Percentiles rank a stretch among this genome's conserved stretches.
phyloP scores from a whole-genome alignment of 2,329 filamentous ascomycete species.

The Blastomyces emzantsi region DNA sequence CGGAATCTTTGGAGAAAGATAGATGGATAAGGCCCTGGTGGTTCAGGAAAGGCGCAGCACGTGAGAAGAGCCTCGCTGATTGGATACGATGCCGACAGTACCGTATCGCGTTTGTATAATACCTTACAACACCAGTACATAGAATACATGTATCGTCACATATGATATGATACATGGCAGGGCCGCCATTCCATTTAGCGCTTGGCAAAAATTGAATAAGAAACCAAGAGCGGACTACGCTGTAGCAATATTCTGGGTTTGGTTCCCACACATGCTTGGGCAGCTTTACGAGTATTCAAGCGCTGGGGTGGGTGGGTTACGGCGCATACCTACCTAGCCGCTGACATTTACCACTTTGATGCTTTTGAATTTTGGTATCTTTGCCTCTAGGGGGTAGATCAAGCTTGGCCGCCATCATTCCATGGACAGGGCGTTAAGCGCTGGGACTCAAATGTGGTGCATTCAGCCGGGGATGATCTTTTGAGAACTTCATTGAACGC shows the following conservation, averaged over 20 bases:
- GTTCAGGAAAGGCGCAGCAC: not conserved
- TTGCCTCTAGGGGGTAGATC: not conserved
- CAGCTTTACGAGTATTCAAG: too few species aligned
- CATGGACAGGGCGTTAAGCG: not conserved
- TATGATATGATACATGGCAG: too few species aligned
- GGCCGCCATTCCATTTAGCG: not conserved
- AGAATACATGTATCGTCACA: not conserved
- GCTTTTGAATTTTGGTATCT: not conserved
- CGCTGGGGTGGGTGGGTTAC: not conserved
- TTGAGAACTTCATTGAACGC: not conserved
- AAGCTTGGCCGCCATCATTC: not conserved
- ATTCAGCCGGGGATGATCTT: not conserved
- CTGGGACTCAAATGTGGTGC: not conserved
- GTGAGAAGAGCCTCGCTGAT: constrained; percentile 2
- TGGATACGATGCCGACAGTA: not conserved
- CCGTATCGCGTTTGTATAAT: not conserved
- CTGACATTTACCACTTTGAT: not conserved
- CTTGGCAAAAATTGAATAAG: not conserved
- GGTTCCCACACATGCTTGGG: not conserved
- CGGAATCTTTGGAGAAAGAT: constrained; percentile 5
- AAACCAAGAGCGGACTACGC: not conserved
- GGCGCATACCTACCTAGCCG: not conserved
- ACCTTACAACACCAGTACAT: not conserved
- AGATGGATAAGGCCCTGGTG: not conserved
- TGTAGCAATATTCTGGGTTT: not conserved